phyloP scores from a whole-genome alignment of 2,329 filamentous ascomycete species.

The Leptoxyphium fumago region DNA sequence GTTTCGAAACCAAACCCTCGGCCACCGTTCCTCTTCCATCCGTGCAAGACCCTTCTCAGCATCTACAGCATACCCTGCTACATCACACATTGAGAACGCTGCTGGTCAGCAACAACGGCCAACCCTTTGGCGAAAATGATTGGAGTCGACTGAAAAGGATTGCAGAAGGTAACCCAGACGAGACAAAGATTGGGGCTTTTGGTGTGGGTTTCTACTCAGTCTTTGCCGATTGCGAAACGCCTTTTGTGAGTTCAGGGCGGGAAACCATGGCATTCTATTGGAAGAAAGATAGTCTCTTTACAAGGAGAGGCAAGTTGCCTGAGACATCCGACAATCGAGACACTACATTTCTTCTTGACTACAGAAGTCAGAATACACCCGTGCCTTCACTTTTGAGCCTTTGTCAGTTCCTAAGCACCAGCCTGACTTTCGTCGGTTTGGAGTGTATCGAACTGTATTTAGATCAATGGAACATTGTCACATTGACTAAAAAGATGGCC shows the following conservation, averaged over 20 bases:
- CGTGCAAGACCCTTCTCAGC: slow-evolving; percentile 50
- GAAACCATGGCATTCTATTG: slow-evolving; percentile 98
- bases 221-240: slow-evolving; percentile 94
- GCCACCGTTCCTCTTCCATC: slow-evolving; percentile 55
- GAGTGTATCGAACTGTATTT: slow-evolving; percentile 80
- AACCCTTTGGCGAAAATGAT: slow-evolving; percentile 76
- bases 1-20: slow-evolving; percentile 82
- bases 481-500: slow-evolving; percentile 71
- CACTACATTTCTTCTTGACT: slow-evolving; percentile 90
- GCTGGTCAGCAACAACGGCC: slow-evolving; percentile 85
- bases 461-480: slow-evolving; percentile 70
- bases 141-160: slow-evolving; percentile 92
- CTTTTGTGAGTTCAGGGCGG: slow-evolving; percentile 83
- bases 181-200: slow-evolving; percentile 97
- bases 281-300: slow-evolving; percentile 97
- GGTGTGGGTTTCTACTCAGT: slow-evolving; percentile 98
- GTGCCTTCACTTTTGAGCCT: slow-evolving; percentile 75
- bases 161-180: slow-evolving; percentile 96
- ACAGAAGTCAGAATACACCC: slow-evolving; percentile 75
- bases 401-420: slow-evolving; percentile 84
- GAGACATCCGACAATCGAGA: slow-evolving; percentile 41
- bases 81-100: slow-evolving; percentile 77
- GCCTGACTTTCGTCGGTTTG: slow-evolving; percentile 85
- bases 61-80: slow-evolving; percentile 68
- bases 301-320: slow-evolving; percentile 43